Evolutionary conservation across 2,329 filamentous ascomycete genomes (phyloP).

Genomic region (Colletotrichum echinochloae): DNA sequence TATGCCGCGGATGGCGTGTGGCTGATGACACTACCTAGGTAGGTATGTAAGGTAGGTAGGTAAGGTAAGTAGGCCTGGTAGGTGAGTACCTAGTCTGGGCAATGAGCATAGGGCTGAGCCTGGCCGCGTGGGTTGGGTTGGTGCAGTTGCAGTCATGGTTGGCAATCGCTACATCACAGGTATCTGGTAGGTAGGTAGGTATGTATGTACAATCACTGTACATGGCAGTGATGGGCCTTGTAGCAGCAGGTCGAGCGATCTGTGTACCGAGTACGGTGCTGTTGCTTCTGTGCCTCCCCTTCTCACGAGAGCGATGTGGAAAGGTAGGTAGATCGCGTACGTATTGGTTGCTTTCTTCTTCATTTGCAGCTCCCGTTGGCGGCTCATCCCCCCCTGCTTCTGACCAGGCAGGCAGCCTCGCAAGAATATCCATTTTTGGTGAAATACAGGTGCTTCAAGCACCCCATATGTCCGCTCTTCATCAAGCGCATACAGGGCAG

Average conservation of each 20-base stretch:
- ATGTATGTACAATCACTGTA: no score
- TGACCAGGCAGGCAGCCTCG: not conserved
- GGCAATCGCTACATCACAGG: not conserved
- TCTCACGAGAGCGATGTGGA: not conserved
- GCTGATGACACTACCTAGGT: slow-evolving; percentile 23
- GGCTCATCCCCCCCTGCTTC: not conserved
- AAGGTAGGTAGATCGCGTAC: not conserved
- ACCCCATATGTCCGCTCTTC: not conserved
- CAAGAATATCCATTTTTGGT: not conserved
- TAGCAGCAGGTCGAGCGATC: no score
- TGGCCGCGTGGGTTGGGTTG: slow-evolving; percentile 18
- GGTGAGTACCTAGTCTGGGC: no score
- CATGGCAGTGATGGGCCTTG: no score
- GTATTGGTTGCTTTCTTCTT: not conserved
- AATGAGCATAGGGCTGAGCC: slow-evolving; percentile 38
- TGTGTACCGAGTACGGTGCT: no score
- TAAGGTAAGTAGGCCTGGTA: no score
- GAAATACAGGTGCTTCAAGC: not conserved
- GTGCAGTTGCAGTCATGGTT: not conserved
- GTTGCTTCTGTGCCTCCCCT: no score
- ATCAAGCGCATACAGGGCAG: not conserved
- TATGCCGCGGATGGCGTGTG: slow-evolving; percentile 8
- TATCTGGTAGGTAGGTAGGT: no score
- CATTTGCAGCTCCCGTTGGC: not conserved
- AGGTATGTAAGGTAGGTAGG: no score